Evolutionary conservation across 1,139 yeast genomes (phyloP), one percentile per base, ranked within the genome.

Genomic region (Sugiyamaella grinbergsii): DNA sequence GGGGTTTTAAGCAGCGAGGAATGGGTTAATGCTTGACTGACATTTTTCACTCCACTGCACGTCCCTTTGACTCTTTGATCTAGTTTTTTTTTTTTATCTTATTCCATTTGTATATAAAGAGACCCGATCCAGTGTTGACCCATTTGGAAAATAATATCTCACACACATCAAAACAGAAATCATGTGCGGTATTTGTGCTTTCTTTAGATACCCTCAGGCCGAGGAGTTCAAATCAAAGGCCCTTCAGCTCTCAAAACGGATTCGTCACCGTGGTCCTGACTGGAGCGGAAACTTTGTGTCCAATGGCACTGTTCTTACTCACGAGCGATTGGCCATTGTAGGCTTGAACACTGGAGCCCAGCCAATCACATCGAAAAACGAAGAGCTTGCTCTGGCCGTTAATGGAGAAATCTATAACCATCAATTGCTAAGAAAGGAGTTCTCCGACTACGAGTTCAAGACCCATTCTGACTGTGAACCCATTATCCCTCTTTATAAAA

Each of bases 391-490:
- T 31, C 76, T 93, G 60, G 82, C 95, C 55, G 98, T 93, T 69
- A 93, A 93, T 76, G 99, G 98, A 62, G 99, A 93, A 74, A 93
- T 93, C 67, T 93, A 93, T 76, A 93, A 93, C 83, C 98, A 93
- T 74, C 89, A 91, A 71, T 77, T 85, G 62, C 71, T 93, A 66
- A 84, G 98, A 77, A 81, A 80, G 51, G 80, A 86, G 72, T 80
- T 85, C 67, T 55, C 64, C 42, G 85, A 80, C 52, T 93, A 93
- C 72, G 72, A 77, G 54, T 93, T 79, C 82, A 81, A 87, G 73
- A 88, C 97, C 40, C 79, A 89, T 62, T 82, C 93, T 41, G 99
- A 93, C 73, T 93, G 98, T 80, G 99, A 93, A 75, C 93, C 96
- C 52, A 91, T 93, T 72, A 89, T 93, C 62, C 98, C 98, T 49